Evolutionary conservation across 2,329 filamentous ascomycete species (phyloP), one percentile per base, ranked within the genome.

Genomic region (Phyllosticta capitalensis): DNA sequence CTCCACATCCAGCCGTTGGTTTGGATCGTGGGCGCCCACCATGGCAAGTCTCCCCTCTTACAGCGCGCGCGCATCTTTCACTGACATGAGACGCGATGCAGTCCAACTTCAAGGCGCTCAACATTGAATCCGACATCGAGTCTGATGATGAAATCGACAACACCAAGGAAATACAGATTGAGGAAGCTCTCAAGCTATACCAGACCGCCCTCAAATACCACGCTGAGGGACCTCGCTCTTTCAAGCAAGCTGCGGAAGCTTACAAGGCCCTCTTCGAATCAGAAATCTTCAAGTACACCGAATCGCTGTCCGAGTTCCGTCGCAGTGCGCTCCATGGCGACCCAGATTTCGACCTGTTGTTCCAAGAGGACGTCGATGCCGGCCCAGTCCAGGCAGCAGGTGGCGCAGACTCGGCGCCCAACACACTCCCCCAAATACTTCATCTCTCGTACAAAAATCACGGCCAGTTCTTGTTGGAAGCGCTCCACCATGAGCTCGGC

Each of bases 401-500:
- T 61, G 83, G 85, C 55, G 83, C 83, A 54, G 90, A 95, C 64
- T 86, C 84, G 26, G 84, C 85, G 1, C 89, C 87, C 17, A 94
- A 88, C 68, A 92, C 87, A 54, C 77, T 97, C 9, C 87, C 90
- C 0, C 92, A 96, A 68, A 91, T 95, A 10, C 80, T 97, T 20
- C 96, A 96, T 68, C 81, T 99, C 7, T 89, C 92, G 1, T 90
- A 95, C 78, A 99, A 97, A 73, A 99, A 97, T 67, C 86, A 92
- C 74, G 94, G 91, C 50, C 90, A 97, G 68, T 96, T 95, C 69
- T 78, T 87, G 61, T 78, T 99, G n/a, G 92, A 99, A 70, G 78
- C 76, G 61, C 83, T 87, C 65, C 85, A 79, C 65, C 76, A 83
- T 71, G 79, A 74, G 51, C 64, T 71, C 26, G 64, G 64, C n/a